These are phyloP conservation scores for Madurella fahalii DNA, from an alignment of 2,329 filamentous ascomycete species.

Conservation along the genomic window DNA sequence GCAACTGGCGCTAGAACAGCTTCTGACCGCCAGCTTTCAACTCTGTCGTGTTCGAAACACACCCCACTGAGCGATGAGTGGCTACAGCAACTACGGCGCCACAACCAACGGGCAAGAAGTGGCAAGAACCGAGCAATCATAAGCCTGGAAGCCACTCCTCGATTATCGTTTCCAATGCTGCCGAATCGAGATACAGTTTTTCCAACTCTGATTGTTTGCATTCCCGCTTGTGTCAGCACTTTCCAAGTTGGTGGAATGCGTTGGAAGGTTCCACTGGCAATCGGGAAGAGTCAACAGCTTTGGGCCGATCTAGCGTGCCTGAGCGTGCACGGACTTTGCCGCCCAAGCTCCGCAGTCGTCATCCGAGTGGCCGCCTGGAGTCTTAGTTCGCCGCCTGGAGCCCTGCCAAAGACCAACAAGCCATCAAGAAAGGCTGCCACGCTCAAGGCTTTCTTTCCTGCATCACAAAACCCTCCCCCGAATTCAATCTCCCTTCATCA, in stretches of 20 bases:
- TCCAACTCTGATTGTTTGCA: background rate
- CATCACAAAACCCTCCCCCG: background rate
- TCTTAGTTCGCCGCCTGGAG: conserved; percentile 16
- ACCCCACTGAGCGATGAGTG: too few species aligned
- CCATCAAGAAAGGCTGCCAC: conserved; percentile 12
- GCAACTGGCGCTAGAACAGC: too few species aligned
- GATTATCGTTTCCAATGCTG: too few species aligned
- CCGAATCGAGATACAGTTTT: too few species aligned
- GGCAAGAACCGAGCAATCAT: too few species aligned
- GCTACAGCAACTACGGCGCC: too few species aligned
- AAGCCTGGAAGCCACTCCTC: too few species aligned
- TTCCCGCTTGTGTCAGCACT: background rate
- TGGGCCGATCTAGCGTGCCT: conserved; percentile 18
- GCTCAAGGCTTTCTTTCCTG: conserved; percentile 3
- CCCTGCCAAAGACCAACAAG: conserved; percentile 18
- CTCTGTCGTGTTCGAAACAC: too few species aligned
- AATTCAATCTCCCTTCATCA: background rate
- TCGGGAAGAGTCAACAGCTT: background rate
- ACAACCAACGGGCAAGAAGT: too few species aligned
- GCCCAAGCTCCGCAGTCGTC: conserved; percentile 30
- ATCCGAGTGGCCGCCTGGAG: conserved; percentile 32
- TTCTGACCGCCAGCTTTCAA: too few species aligned
- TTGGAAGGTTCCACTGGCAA: background rate
- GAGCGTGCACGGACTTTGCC: conserved; percentile 25
- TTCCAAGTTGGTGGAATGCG: background rate